A percentile compares a stretch with the other conserved stretches of the same genome.
Evolutionary conservation across 1,284 basidiomycete genomes (phyloP).

Genomic region (Schizopora paradoxa): DNA sequence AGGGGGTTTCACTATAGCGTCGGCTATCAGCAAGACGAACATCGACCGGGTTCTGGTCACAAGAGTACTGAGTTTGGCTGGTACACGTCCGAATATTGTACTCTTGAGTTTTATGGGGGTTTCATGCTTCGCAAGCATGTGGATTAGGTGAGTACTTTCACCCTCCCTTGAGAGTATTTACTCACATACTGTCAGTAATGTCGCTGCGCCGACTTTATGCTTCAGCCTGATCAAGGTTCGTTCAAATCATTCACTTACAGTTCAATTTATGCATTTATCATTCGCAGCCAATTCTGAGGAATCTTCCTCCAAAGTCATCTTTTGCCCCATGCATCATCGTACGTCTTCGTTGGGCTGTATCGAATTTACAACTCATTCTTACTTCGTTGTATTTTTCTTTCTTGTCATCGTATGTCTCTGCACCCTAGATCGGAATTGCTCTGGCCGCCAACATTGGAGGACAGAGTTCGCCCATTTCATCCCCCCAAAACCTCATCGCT

Average conservation of each 20-base stretch:
- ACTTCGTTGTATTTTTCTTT: neutral
- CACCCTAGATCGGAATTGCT: conserved; percentile 82
- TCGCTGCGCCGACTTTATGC: conserved; percentile 95
- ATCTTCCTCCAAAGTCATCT: conserved; percentile 80
- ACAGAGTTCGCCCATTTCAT: conserved; percentile 90
- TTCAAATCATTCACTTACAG: conserved; percentile 15
- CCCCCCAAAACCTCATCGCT: conserved; percentile 96
- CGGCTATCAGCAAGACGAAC: conserved; percentile 94
- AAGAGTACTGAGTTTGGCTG: conserved; percentile 87
- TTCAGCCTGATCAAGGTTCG: conserved; percentile 92
- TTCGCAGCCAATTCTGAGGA: conserved; percentile 91
- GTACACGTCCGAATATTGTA: conserved; percentile 81
- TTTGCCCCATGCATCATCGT: conserved; percentile 93
- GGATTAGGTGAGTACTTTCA: conserved; percentile 72
- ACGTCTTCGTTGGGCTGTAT: conserved; percentile 27
- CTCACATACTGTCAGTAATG: conserved; percentile 58
- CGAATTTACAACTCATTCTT: neutral
- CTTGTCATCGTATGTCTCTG: neutral
- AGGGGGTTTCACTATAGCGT: conserved; percentile 98
- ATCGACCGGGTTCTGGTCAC: conserved; percentile 95
- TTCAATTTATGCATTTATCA: conserved; percentile 10
- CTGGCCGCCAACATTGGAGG: conserved; percentile 98
- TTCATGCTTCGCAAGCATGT: conserved; percentile 98
- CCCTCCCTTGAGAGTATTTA: conserved; percentile 28
- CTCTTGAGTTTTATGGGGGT: conserved; percentile 95